phyloP scores from a whole-genome alignment of 805 yeast genomes.

The Schwanniomyces vanrijiae region DNA sequence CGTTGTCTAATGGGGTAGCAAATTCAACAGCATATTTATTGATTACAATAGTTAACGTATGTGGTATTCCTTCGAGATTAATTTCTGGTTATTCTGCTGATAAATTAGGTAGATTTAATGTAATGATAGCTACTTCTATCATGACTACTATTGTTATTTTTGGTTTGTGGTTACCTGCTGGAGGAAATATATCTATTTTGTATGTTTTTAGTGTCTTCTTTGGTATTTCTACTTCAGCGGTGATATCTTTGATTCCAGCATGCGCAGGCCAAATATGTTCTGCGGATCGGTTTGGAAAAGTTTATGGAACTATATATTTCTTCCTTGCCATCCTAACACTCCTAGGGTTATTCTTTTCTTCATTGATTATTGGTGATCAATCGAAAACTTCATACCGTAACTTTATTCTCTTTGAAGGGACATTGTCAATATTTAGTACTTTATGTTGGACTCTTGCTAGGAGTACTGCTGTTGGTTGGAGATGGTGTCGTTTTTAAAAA shows the following conservation, averaged over 20 bases:
- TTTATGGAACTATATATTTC: slow-evolving; percentile 51
- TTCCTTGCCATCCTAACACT: slow-evolving; percentile 34
- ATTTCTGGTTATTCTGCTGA: slow-evolving; percentile 28
- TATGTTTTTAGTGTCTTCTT: slow-evolving; percentile 48
- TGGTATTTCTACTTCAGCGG: slow-evolving; percentile 59
- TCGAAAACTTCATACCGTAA: slow-evolving; percentile 34
- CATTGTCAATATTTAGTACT: slow-evolving; percentile 37
- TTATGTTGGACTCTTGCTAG: slow-evolving; percentile 46
- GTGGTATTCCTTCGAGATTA: slow-evolving; percentile 27
- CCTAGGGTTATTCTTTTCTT: slow-evolving; percentile 27
- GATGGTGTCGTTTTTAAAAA: slow-evolving; percentile 27
- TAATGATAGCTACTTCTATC: slow-evolving; percentile 20
- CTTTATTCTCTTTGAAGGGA: slow-evolving; percentile 46
- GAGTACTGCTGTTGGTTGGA: slow-evolving; percentile 44
- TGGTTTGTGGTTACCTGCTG: slow-evolving; percentile 34
- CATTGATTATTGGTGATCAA: slow-evolving; percentile 26
- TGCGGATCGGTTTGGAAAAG: slow-evolving; percentile 53
- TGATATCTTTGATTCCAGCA: slow-evolving; percentile 57
- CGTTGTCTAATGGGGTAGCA: slow-evolving; percentile 20
- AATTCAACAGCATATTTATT: slow-evolving; percentile 20
- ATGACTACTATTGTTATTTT: slow-evolving; percentile 21
- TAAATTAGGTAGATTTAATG: slow-evolving; percentile 26
- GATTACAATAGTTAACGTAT: slow-evolving; percentile 25
- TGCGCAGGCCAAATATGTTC: slow-evolving; percentile 60
- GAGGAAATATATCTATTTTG: slow-evolving; percentile 31